Conservation (phyloP, 169 alveolate genomes). For the Plasmodium vinckei region DNA sequence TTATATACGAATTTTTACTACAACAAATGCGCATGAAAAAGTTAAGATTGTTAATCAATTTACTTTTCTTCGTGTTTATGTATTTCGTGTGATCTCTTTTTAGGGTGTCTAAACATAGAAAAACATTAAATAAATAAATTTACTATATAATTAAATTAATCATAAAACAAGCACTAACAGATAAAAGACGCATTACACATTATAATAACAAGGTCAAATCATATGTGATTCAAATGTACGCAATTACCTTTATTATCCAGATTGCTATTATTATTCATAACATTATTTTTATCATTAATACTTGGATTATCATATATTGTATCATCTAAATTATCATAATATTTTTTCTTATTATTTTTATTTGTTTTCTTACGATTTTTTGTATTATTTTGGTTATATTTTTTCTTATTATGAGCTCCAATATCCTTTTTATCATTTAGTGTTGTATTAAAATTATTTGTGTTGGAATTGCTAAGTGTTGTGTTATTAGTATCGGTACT, state of each 20-base stretch:
- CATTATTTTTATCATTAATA: background rate
- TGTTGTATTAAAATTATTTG: too few relatives aligned
- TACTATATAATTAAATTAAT: too few relatives aligned
- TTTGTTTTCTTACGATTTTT: background rate
- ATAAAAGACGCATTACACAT: background rate
- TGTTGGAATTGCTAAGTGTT: too few relatives aligned
- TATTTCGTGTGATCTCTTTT: constrained; percentile 31
- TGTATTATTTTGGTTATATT: background rate
- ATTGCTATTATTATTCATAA: background rate
- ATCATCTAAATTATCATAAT: background rate
- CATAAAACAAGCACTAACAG: background rate
- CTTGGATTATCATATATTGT: background rate
- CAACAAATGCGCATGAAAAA: constrained; percentile 75
- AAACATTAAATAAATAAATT: background rate
- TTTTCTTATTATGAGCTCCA: background rate
- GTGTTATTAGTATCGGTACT: too few relatives aligned
- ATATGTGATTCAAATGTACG: background rate
- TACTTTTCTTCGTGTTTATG: constrained; percentile 67
- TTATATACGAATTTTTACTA: constrained; percentile 62
- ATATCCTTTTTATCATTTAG: background rate
- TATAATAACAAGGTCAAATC: background rate
- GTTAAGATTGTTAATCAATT: constrained; percentile 43
- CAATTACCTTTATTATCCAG: background rate
- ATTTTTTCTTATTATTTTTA: background rate
- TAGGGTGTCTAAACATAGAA: constrained; percentile 13